Percentiles rank a stretch among this genome's conserved stretches.
Evolutionary conservation across 257 asterid species (phyloP).

Genomic region (Hygrophila difformis): DNA sequence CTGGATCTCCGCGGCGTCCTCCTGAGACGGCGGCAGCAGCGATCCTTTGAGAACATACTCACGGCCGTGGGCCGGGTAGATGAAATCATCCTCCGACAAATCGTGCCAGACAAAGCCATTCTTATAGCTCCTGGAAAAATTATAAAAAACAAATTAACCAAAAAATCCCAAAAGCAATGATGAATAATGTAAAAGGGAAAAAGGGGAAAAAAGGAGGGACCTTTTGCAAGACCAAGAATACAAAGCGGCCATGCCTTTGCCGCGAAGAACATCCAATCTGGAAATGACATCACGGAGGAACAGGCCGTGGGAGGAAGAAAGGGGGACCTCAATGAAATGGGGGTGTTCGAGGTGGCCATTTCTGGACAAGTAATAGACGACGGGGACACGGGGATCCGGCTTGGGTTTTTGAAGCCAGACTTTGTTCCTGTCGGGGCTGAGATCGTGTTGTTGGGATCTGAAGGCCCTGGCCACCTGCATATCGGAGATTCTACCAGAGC

Average conservation of each 20-base stretch:
- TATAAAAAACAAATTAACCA: not conserved
- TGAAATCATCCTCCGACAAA: slow-evolving; percentile 48
- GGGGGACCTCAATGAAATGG: slow-evolving; percentile 70
- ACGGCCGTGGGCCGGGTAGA: slow-evolving; percentile 52
- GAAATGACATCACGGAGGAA: slow-evolving; percentile 33
- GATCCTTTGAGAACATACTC: slow-evolving; percentile 72
- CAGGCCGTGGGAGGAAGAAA: slow-evolving; percentile 33
- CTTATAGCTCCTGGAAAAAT: slow-evolving; percentile 45
- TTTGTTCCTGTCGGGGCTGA: too few species aligned
- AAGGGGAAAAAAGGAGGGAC: slow-evolving; percentile 9
- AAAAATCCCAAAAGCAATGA: not conserved
- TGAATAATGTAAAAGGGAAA: not conserved
- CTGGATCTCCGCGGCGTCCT: slow-evolving; percentile 6
- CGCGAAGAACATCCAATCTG: slow-evolving; percentile 54
- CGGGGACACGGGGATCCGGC: too few species aligned
- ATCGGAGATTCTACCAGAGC: too few species aligned
- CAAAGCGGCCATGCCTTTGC: slow-evolving; percentile 51
- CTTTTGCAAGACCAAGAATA: slow-evolving; percentile 74
- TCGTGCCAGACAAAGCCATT: slow-evolving; percentile 76
- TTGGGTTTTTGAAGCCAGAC: too few species aligned
- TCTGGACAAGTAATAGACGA: slow-evolving; percentile 44
- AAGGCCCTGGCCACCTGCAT: too few species aligned
- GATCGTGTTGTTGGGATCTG: too few species aligned
- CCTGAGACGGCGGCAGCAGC: slow-evolving; percentile 20
- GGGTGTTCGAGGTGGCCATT: slow-evolving; percentile 69